phyloP scores from a whole-genome alignment of 352 stramenopile genomes.

The Globisporangium ultimum region DNA sequence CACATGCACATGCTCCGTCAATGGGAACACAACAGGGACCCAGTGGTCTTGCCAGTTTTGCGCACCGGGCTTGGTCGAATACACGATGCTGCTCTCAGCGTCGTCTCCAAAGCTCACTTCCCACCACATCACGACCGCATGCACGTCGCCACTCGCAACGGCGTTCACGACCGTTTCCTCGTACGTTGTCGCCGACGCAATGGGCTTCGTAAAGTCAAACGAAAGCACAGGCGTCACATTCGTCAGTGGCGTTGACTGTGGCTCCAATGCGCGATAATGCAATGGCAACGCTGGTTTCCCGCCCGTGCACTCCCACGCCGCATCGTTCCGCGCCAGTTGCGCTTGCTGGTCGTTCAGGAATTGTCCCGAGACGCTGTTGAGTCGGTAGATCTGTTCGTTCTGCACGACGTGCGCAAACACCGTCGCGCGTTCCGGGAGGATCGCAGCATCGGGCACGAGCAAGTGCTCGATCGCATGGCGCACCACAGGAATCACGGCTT shows the following conservation, averaged over 20 bases:
- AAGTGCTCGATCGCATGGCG: conserved; percentile 71
- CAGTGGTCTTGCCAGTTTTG: conserved; percentile 87
- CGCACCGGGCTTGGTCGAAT: conserved; percentile 56
- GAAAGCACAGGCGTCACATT: conserved; percentile 38
- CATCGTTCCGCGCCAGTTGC: conserved; percentile 48
- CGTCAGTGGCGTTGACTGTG: conserved; percentile 40
- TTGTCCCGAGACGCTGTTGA: conserved; percentile 52
- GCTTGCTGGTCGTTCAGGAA: conserved; percentile 27
- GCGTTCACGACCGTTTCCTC: conserved; percentile 40
- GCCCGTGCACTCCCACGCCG: conserved; percentile 58
- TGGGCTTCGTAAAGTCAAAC: conserved; percentile 63
- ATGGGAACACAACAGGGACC: conserved; percentile 74
- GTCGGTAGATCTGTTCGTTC: conserved; percentile 58
- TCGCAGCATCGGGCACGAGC: conserved; percentile 43
- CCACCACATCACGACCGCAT: conserved; percentile 85
- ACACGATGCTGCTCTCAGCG: conserved; percentile 37
- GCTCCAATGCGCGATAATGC: conserved; percentile 47
- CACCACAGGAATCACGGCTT: conserved; percentile 85
- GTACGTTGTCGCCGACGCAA: conserved; percentile 18
- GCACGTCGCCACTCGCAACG: conserved; percentile 28
- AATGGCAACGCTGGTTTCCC: conserved; percentile 59
- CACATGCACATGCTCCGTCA: conserved; percentile 30
- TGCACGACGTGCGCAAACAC: conserved; percentile 74
- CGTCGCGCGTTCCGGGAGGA: conserved; percentile 66
- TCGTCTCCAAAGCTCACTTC: conserved; percentile 53